Percentiles rank a stretch among this genome's conserved stretches.
phyloP scores from a whole-genome alignment of 192 early-diverging fungal genomes.

The Hyaloraphidium curvatum region DNA sequence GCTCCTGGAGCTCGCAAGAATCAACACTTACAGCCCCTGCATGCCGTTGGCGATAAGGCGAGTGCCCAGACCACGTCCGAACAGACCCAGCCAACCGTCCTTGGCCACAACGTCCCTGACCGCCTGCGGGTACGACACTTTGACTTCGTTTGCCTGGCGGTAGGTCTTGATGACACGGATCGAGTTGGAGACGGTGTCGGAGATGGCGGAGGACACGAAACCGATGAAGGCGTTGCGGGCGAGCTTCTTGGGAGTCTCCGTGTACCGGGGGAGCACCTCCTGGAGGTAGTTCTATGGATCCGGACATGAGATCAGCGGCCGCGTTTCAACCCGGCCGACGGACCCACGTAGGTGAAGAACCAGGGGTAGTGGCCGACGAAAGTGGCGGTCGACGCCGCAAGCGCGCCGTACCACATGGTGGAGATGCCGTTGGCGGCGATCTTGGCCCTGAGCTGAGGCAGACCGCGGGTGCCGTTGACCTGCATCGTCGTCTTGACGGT shows the following conservation, averaged over 20 bases:
- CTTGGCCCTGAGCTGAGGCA: constrained; percentile 7
- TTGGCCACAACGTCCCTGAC: constrained; percentile 19
- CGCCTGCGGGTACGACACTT: constrained; percentile 7
- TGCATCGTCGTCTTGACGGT: constrained; percentile 26
- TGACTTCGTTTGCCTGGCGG: constrained; percentile 14
- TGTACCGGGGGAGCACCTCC: constrained; percentile 17
- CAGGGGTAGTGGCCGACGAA: constrained; percentile 26
- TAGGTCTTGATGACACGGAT: constrained; percentile 26
- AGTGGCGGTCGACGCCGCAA: constrained; percentile 16
- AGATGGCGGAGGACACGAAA: constrained; percentile 13
- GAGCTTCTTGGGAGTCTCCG: constrained; percentile 10
- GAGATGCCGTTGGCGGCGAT: constrained; percentile 12
- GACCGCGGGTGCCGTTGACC: constrained; percentile 14
- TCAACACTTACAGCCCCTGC: constrained; percentile 16
- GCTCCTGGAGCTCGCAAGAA: no score
- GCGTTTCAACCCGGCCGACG: no score
- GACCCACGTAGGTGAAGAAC: constrained; percentile 20
- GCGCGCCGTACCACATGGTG: constrained; percentile 20
- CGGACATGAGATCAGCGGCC: background rate
- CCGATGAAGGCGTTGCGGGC: constrained; percentile 20
- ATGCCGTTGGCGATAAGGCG: constrained; percentile 21
- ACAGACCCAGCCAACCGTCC: constrained; percentile 20
- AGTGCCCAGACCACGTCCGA: constrained; percentile 21
- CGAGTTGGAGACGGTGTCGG: constrained; percentile 19
- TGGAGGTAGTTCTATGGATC: constrained; percentile 11